Evolutionary conservation across 1,139 yeast species (phyloP), one percentile per base, ranked within the genome.

Genomic region (Groenewaldozyma sp.): DNA sequence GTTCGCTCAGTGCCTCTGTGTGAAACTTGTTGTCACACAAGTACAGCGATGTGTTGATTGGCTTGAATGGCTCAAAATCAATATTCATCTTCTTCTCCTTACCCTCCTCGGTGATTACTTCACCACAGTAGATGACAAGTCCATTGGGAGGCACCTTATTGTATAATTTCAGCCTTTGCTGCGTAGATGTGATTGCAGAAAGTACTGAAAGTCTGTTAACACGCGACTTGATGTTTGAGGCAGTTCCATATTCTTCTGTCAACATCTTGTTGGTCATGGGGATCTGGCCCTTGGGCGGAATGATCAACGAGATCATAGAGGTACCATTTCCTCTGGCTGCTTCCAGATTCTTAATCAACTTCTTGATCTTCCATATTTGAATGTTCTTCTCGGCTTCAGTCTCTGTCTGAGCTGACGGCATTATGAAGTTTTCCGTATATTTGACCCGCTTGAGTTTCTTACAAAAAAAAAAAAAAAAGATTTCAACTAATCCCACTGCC

Each of bases 301-400:
- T 84, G 55, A 91, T 83, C 62, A 91, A 72, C 24, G 97, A 87
- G 59, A 91, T 91, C 97, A 91, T 91, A 27, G 98, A 91, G 37
- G 98, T 91, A 64, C 98, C 98, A 60, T 91, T 91, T 64, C 98
- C 97, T 64, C 95, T 76, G 43, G 97, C 97, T 57, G 68, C 68
- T 61, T 88, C 93, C 56, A 91, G 73, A 47, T 84, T 77, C 65
- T 81, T 82, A 50, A 60, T 60, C 39, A 59, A 55, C 68, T 91
- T 91, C 72, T 88, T 88, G 73, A 91, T 81, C 78, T 91, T 91
- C 98, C 98, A 91, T 70, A 91, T 87, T 71, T 91, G 95, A 63
- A 91, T 91, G 68, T 87, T 88, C 70, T 83, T 87, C 63, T 91
- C 97, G 38, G 96, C 96, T 50, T 82, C 93, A 17, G 47, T 45